Conservation (phyloP, 257 asterid genomes). For the Orobanche coerulescens region DNA sequence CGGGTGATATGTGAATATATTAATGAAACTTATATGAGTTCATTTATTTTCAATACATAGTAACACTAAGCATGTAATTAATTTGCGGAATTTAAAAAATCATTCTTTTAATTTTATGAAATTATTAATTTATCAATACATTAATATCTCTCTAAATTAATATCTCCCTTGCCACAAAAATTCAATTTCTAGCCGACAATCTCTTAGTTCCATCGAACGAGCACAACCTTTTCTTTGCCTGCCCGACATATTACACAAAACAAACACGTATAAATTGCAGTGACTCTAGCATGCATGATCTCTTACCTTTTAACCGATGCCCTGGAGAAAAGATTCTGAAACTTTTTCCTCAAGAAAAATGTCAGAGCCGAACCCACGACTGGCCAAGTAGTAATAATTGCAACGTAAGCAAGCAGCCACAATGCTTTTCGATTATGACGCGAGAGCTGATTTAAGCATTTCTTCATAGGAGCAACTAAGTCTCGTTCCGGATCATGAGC, state of each 20-base stretch:
- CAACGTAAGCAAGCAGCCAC: constrained; percentile 70
- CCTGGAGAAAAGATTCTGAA: constrained; percentile 25
- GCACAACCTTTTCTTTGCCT: too few species aligned
- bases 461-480: constrained; percentile 36
- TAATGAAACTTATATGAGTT: too few species aligned
- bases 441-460: constrained; percentile 45
- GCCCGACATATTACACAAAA: too few species aligned
- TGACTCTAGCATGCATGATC: background rate
- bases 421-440: constrained; percentile 36
- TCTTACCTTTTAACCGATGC: constrained; percentile 23
- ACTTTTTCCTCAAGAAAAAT: constrained; percentile 41
- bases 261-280: background rate
- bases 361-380: constrained; percentile 48
- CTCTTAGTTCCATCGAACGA: background rate
- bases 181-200: background rate
- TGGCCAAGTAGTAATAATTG: constrained; percentile 72
- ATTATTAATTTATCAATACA: too few species aligned
- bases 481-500: constrained; percentile 15
- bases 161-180: background rate
- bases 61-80: too few species aligned
- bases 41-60: too few species aligned
- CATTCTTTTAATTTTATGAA: too few species aligned
- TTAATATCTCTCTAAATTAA: too few species aligned
- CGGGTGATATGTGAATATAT: too few species aligned
- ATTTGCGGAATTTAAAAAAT: too few species aligned